Base-by-base conservation (phyloP, 192 early-diverging fungal genomes). In the Coemansia sp. region DNA sequence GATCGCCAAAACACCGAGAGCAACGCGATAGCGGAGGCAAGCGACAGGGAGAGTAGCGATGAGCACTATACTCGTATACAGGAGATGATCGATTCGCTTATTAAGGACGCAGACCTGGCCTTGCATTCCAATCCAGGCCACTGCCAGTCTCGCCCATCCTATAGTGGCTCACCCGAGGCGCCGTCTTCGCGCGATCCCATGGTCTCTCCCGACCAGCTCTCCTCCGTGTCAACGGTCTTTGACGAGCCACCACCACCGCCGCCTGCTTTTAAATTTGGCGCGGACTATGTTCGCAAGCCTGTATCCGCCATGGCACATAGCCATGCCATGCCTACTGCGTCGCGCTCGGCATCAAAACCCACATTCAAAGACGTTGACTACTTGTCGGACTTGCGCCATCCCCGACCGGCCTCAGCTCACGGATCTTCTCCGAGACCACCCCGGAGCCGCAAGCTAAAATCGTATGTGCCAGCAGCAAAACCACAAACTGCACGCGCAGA, bases 11-110 rank as follows among this genome's bases (percentile, higher is more conserved):
- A 25, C 10, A 41, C 62, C 42, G 19, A 23, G 23, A 63, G 62
- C 38, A 21, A 39, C 62, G 9, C 62, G 14, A 15, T 38, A 17
- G 50, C 27, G 21, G 15, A 36, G 8, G 27, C 44, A 4, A 64
- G 70, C 37, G 70, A 77, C 42, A 45, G 68, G 1, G 64, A 60
- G 32, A 66, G 39, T n/a, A 58, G 62, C 45, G 76, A 83, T 27
- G 72, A 50, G n/a, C 80, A 83, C 51, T 83, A 77, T 55, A 39
- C 76, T 37, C 80, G 80, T 42, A 77, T 83, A 23, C 76, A 77
- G 27, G 67, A 77, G 55, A 83, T 83, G 80, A 78, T 83, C 23
- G 66, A 74, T 68, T 75, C 75, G 42, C 64, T 83, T 45, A 83
- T 83, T 51, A 77, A 78, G 46, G 80, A 83, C 27, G 80, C 80